phyloP scores from a whole-genome alignment of 495 filamentous ascomycete genomes.

The Penicillium crystallinum region DNA sequence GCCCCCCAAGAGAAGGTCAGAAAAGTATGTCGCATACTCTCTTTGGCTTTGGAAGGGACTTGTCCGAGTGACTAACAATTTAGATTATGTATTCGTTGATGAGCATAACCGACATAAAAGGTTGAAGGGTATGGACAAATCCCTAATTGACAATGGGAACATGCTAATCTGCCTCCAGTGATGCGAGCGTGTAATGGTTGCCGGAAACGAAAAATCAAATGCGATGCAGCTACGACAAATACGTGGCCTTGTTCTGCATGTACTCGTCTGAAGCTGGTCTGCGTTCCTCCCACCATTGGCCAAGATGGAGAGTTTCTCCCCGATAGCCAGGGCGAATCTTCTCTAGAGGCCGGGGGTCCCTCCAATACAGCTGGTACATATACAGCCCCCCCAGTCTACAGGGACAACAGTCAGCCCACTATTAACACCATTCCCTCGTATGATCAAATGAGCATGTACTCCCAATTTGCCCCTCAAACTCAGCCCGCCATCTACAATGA shows the following conservation, averaged over 20 bases:
- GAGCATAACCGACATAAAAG: constrained; percentile 98
- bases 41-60: too few species aligned
- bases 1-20: constrained; percentile 41
- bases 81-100: constrained; percentile 99
- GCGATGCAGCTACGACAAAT: constrained; percentile 96
- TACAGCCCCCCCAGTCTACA: constrained; percentile 25
- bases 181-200: constrained; percentile 99
- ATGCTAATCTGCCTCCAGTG: constrained; percentile 47
- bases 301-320: constrained; percentile 71
- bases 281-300: constrained; percentile 81
- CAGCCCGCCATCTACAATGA: constrained; percentile 74
- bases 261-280: constrained; percentile 85
- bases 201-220: constrained; percentile 78
- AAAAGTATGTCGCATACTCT: constrained; percentile 29
- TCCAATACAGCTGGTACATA: constrained; percentile 26
- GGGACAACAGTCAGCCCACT: constrained; percentile 21
- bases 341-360: constrained; percentile 18
- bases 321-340: constrained; percentile 29
- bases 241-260: constrained; percentile 97
- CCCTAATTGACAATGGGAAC: constrained; percentile 1
- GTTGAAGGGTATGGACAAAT: constrained; percentile 70
- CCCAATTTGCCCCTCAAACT: constrained; percentile 41
- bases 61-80: background rate
- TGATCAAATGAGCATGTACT: constrained; percentile 34
- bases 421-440: constrained; percentile 28